Conservation (phyloP, 2,329 filamentous ascomycete genomes). For the Chaetomiaceae sp. region DNA sequence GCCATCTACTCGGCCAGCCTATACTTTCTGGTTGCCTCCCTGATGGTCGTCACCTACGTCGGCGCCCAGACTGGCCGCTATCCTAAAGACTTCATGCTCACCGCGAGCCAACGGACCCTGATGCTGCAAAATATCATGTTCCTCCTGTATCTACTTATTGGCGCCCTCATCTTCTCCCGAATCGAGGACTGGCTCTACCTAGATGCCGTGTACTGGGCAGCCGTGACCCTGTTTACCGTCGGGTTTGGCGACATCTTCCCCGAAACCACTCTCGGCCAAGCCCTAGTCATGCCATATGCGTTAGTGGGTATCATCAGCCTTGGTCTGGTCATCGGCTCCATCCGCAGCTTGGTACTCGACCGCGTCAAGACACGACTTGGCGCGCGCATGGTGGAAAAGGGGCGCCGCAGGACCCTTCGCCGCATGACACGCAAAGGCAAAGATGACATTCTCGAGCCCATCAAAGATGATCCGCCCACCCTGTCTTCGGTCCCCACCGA, state of each 20-base stretch:
- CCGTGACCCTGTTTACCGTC: slow-evolving; percentile 64
- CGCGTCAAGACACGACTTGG: slow-evolving; percentile 50
- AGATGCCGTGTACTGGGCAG: slow-evolving; percentile 74
- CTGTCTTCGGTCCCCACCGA: slow-evolving; percentile 18
- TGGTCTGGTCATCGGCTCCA: slow-evolving; percentile 76
- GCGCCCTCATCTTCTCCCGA: slow-evolving; percentile 67
- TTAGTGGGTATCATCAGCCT: slow-evolving; percentile 79
- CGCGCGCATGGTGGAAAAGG: slow-evolving; percentile 56
- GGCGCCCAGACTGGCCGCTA: slow-evolving; percentile 69
- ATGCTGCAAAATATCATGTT: slow-evolving; percentile 89
- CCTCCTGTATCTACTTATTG: slow-evolving; percentile 73
- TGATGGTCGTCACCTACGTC: slow-evolving; percentile 74
- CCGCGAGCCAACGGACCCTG: slow-evolving; percentile 74
- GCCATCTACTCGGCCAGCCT: slow-evolving; percentile 73
- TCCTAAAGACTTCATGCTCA: slow-evolving; percentile 71
- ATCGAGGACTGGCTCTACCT: slow-evolving; percentile 73
- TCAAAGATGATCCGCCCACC: slow-evolving; percentile 28
- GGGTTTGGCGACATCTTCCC: slow-evolving; percentile 55
- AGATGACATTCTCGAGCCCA: slow-evolving; percentile 46
- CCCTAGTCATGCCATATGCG: slow-evolving; percentile 76
- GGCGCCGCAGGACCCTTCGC: slow-evolving; percentile 45
- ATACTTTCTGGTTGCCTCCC: slow-evolving; percentile 72
- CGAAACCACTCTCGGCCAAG: slow-evolving; percentile 53
- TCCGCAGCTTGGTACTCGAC: slow-evolving; percentile 61
- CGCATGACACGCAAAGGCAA: slow-evolving; percentile 42